Evolutionary conservation across 345 rosid genomes (phyloP).

Genomic region (Euphorbia peplus): DNA sequence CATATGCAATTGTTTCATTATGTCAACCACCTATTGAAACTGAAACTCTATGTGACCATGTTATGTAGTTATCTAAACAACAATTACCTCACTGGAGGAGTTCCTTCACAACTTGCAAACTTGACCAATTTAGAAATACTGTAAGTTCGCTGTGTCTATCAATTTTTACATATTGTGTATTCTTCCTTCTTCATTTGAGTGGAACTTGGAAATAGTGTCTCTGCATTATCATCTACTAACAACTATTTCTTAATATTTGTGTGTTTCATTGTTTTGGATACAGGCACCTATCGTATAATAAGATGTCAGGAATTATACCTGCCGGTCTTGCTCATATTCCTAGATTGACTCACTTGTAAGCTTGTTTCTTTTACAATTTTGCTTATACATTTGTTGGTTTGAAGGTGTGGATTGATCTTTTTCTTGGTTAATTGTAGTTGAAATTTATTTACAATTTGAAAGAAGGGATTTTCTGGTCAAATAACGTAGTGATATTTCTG

Average conservation of each 20-base stretch:
- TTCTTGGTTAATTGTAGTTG: not conserved
- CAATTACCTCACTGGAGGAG: constrained; percentile 88
- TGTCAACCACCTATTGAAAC: not conserved
- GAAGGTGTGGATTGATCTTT: not conserved
- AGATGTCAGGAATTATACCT: constrained; percentile 77
- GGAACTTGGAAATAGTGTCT: not conserved
- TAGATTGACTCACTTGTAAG: constrained; percentile 79
- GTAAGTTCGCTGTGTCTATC: constrained; percentile 37
- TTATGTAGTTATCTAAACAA: constrained; percentile 70
- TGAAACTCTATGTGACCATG: constrained; percentile 4
- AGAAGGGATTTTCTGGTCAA: not conserved
- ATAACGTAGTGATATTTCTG: not conserved
- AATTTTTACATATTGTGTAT: not conserved
- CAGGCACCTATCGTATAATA: constrained; percentile 87
- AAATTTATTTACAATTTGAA: not conserved
- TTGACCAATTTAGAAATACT: constrained; percentile 81
- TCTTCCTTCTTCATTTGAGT: not conserved
- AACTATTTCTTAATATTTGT: constrained; percentile 5
- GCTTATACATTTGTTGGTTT: not conserved
- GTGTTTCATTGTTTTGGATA: constrained; percentile 13
- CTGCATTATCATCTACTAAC: not conserved
- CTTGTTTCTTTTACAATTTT: constrained; percentile 6
- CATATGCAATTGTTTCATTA: not conserved
- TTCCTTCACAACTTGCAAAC: constrained; percentile 90
- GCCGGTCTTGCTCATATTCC: constrained; percentile 69